These are phyloP conservation scores for Toxicodendron radicans DNA, from an alignment of 345 rosid genomes.

Conservation along the genomic window DNA sequence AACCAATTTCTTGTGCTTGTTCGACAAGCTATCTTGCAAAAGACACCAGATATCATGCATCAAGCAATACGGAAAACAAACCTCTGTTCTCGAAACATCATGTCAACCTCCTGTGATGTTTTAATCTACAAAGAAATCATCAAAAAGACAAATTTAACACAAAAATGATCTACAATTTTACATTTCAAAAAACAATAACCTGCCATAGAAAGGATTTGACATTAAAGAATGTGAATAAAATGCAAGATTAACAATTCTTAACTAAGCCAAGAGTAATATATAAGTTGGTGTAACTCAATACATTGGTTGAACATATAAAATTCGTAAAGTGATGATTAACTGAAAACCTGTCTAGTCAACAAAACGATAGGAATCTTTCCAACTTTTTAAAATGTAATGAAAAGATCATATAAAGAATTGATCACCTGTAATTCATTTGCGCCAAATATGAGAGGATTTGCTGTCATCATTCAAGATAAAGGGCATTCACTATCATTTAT, in stretches of 20 bases:
- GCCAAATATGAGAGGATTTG: background rate
- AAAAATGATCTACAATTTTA: background rate
- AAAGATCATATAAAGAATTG: background rate
- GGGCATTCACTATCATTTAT: background rate
- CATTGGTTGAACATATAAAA: background rate
- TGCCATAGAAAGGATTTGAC: background rate
- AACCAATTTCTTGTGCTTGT: background rate
- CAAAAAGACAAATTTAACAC: conserved; percentile 5
- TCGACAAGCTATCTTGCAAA: background rate
- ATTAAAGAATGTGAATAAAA: background rate
- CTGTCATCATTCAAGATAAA: background rate
- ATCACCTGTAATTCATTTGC: background rate
- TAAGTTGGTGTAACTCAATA: background rate
- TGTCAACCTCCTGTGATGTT: conserved; percentile 72
- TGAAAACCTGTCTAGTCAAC: no score
- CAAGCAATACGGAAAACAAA: conserved; percentile 12
- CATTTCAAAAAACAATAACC: background rate
- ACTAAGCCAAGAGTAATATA: background rate
- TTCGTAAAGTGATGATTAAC: no score
- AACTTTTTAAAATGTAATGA: background rate
- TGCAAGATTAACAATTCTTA: conserved; percentile 1
- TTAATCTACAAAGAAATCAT: conserved; percentile 54
- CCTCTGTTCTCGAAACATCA: conserved; percentile 79
- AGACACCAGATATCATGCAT: background rate
- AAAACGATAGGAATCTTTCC: no score